These are phyloP conservation scores for Helicocarpus griseus DNA, from an alignment of 2,329 filamentous ascomycete species.

Conservation along the genomic window DNA sequence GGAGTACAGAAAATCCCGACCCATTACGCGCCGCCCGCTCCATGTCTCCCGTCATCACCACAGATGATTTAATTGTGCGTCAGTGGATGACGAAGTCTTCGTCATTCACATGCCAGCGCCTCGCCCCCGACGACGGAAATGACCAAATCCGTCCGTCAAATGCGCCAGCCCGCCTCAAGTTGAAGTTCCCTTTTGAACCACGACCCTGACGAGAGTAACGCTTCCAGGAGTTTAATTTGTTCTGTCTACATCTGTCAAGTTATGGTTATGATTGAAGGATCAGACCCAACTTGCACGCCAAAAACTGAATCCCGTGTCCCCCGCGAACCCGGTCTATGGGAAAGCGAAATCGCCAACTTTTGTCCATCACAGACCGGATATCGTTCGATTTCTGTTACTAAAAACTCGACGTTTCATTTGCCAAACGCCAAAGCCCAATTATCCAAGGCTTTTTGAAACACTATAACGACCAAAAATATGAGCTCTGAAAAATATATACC, in stretches of 20 bases:
- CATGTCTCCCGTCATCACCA: not conserved
- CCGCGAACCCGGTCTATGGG: not conserved
- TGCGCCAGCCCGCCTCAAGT: not conserved
- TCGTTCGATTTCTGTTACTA: not conserved
- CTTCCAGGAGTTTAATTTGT: not conserved
- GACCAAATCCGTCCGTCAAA: not conserved
- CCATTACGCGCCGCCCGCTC: not conserved
- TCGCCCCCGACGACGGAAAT: not conserved
- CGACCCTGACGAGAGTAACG: not conserved
- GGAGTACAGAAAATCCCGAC: slow-evolving; percentile 1
- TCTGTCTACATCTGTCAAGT: not conserved
- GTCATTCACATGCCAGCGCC: not conserved
- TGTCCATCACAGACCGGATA: not conserved
- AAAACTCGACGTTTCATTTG: no score
- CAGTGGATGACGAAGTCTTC: not conserved
- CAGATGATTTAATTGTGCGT: not conserved
- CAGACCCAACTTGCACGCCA: not conserved
- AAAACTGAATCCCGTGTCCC: not conserved
- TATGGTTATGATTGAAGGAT: not conserved
- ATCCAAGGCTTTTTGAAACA: no score
- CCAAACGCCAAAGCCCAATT: not conserved
- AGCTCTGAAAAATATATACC: no score
- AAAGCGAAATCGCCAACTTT: not conserved
- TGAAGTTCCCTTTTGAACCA: not conserved
- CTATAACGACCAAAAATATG: not conserved